A percentile compares a stretch with the other conserved stretches of the same genome.
These are phyloP conservation scores for Globisporangium solare DNA, from an alignment of 352 stramenopile species.

Conservation along the genomic window DNA sequence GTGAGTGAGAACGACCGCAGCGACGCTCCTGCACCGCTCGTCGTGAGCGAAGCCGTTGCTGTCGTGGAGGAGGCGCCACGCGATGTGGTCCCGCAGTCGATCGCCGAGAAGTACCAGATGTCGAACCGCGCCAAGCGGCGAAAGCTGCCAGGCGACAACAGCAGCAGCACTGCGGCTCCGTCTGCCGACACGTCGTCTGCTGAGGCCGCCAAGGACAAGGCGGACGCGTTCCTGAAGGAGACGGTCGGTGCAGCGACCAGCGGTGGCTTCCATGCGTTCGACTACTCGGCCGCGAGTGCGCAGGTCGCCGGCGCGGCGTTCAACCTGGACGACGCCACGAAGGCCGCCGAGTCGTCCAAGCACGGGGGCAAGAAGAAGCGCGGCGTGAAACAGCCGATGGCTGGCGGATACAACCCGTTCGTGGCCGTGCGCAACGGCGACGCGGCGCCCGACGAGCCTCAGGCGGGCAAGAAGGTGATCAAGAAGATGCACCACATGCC, in stretches of 20 bases:
- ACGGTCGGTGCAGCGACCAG: conserved; percentile 9
- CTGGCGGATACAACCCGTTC: conserved; percentile 73
- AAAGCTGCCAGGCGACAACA: conserved; percentile 28
- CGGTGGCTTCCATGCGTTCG: conserved; percentile 34
- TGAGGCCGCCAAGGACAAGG: conserved; percentile 31
- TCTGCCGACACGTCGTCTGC: conserved; percentile 22
- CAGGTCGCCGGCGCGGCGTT: conserved; percentile 42
- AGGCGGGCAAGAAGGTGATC: conserved; percentile 36
- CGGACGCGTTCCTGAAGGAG: conserved; percentile 49
- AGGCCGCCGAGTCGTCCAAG: conserved; percentile 17
- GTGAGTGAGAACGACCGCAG: conserved; percentile 42
- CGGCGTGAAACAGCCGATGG: conserved; percentile 33
- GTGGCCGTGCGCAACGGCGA: conserved; percentile 39
- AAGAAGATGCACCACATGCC: conserved; percentile 86
- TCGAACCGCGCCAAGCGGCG: conserved; percentile 60
- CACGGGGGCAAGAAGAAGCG: conserved; percentile 20
- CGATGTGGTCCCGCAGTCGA: conserved; percentile 47
- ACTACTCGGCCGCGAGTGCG: conserved; percentile 48
- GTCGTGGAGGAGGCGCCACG: conserved; percentile 11
- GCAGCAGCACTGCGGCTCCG: neutral
- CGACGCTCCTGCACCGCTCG: conserved; percentile 4
- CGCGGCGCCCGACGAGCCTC: conserved; percentile 15
- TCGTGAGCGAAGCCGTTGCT: conserved; percentile 1
- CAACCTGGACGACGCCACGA: conserved; percentile 30
- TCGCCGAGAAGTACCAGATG: conserved; percentile 74